Evolutionary conservation across 495 filamentous ascomycete genomes (phyloP).

Genomic region (Daldinia caldariorum): DNA sequence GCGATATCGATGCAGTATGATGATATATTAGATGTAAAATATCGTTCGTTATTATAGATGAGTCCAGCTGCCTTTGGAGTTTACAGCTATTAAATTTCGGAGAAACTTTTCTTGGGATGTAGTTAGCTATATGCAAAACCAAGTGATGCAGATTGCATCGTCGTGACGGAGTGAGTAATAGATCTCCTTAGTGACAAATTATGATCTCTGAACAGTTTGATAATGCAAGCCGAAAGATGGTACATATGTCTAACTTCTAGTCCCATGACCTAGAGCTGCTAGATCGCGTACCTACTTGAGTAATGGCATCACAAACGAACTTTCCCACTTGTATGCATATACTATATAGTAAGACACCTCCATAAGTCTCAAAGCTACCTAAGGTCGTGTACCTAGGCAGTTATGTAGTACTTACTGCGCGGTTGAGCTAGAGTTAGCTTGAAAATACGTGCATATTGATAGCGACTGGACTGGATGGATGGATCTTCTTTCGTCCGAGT

Average conservation of each 20-base stretch:
- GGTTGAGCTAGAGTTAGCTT: background rate
- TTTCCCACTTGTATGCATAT: background rate
- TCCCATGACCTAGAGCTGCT: conserved; percentile 1
- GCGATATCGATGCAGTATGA: background rate
- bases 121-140: background rate
- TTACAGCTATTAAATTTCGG: background rate
- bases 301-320: conserved; percentile 11
- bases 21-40: background rate
- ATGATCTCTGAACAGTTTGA: background rate
- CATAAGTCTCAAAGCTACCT: background rate
- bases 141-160: background rate
- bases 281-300: conserved; percentile 10
- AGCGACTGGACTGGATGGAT: background rate
- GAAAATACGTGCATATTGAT: background rate
- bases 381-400: background rate
- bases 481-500: conserved; percentile 4
- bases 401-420: background rate
- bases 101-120: background rate
- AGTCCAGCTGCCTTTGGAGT: background rate
- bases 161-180: background rate
- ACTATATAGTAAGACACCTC: background rate
- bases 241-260: background rate
- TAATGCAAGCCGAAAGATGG: background rate
- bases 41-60: background rate
- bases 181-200: background rate